Percentiles rank a stretch among this genome's conserved stretches.
Evolutionary conservation across 345 rosid species (phyloP).

Genomic region (Sisymbrium irio): DNA sequence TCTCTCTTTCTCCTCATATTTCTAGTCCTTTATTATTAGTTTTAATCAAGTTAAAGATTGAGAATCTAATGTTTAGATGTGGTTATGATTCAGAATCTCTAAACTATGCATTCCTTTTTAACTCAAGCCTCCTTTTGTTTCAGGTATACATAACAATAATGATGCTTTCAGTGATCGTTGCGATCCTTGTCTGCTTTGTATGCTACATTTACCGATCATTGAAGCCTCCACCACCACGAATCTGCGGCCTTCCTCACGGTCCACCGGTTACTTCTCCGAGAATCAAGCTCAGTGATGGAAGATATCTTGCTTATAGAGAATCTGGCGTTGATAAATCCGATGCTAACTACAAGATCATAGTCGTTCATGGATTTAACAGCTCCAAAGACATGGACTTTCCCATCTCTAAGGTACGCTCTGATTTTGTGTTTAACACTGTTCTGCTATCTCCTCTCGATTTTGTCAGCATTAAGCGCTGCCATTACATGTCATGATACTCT

Average conservation of each 20-base stretch:
- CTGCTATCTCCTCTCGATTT: not conserved
- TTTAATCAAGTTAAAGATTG: not conserved
- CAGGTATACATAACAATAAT: conserved; percentile 36
- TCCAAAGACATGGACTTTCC: conserved; percentile 64
- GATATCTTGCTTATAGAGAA: conserved; percentile 80
- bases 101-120: no score
- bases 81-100: not conserved
- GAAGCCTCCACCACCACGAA: conserved; percentile 69
- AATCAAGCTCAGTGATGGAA: conserved; percentile 70
- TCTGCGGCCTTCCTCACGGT: conserved; percentile 68
- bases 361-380: conserved; percentile 63
- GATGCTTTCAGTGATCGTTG: conserved; percentile 46
- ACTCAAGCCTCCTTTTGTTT: not conserved
- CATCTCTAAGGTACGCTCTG: conserved; percentile 44
- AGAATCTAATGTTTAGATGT: not conserved
- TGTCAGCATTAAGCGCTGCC: not conserved
- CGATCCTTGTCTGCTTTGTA: conserved; percentile 48
- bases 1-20: not conserved
- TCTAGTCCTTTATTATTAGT: not conserved
- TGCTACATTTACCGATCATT: conserved; percentile 51
- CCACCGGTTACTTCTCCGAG: conserved; percentile 70
- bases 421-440: not conserved
- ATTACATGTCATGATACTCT: not conserved
- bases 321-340: conserved; percentile 56
- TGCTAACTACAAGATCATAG: conserved; percentile 54